phyloP scores from a whole-genome alignment of 345 rosid species.

The Leavenworthia alabamica region DNA sequence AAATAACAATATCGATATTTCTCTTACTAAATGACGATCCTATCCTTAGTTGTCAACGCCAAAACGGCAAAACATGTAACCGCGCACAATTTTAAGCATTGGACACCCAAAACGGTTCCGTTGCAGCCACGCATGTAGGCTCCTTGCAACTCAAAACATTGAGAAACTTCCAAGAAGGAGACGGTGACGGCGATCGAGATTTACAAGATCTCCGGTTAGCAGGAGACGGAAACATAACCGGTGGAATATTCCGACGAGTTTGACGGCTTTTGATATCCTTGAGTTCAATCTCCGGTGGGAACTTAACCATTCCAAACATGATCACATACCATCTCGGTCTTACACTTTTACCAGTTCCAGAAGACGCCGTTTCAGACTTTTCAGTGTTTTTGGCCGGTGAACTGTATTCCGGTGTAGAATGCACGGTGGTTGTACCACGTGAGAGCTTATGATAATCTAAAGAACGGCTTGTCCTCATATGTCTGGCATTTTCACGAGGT shows the following conservation, averaged over 20 bases:
- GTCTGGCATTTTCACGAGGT: slow-evolving; percentile 26
- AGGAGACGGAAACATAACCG: slow-evolving; percentile 37
- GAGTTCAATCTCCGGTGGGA: slow-evolving; percentile 56
- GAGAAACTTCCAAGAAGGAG: slow-evolving; percentile 46
- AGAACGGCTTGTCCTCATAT: slow-evolving; percentile 54
- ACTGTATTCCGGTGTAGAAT: background rate
- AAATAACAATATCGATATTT: slow-evolving; percentile 7
- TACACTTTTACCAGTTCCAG: slow-evolving; percentile 13
- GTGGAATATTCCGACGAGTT: slow-evolving; percentile 41
- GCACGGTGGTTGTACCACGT: slow-evolving; percentile 16
- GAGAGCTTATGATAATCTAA: slow-evolving; percentile 42
- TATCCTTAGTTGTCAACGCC: background rate
- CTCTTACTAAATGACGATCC: background rate
- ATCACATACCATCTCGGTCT: slow-evolving; percentile 59
- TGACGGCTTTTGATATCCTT: slow-evolving; percentile 65
- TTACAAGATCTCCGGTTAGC: slow-evolving; percentile 30
- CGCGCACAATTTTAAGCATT: slow-evolving; percentile 9
- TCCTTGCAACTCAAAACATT: slow-evolving; percentile 62
- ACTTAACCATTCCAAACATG: slow-evolving; percentile 56
- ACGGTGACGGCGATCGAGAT: slow-evolving; percentile 19
- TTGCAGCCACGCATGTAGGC: slow-evolving; percentile 45
- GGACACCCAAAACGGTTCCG: slow-evolving; percentile 46
- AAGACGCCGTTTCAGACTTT: background rate
- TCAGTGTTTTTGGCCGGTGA: background rate
- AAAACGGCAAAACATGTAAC: slow-evolving; percentile 7